Percentiles rank a stretch among this genome's conserved stretches.
Conservation (phyloP, 306 rosid genomes). For the apple (Malus domestica) region DNA sequence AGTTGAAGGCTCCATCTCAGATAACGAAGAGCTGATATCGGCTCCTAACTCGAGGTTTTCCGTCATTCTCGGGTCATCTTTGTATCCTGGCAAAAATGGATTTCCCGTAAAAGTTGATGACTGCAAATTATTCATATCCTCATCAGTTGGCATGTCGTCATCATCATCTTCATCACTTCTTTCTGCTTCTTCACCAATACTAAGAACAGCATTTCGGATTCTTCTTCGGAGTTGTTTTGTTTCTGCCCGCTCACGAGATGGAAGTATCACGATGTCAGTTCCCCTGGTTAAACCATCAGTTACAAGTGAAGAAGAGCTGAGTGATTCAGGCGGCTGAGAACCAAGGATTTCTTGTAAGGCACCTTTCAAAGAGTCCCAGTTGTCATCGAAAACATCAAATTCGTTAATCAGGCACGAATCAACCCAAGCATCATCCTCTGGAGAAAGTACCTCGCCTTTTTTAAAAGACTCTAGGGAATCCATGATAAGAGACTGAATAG, state of each 20-base stretch:
- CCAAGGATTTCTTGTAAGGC: constrained; percentile 52
- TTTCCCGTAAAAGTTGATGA: constrained; percentile 34
- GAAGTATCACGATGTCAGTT: constrained; percentile 21
- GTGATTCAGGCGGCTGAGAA: constrained; percentile 29
- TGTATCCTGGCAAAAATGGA: constrained; percentile 72
- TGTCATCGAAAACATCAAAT: constrained; percentile 21
- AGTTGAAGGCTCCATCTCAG: constrained; percentile 29
- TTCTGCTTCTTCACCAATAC: constrained; percentile 13
- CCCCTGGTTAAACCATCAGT: constrained; percentile 5
- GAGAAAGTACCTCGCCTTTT: constrained; percentile 25
- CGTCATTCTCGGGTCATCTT: constrained; percentile 26
- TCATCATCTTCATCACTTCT: constrained; percentile 14
- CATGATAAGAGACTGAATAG: constrained; percentile 2
- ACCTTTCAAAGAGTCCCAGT: constrained; percentile 46
- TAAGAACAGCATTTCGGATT: constrained; percentile 8
- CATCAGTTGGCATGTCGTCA: constrained; percentile 12
- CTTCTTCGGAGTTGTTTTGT: neutral
- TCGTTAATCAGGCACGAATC: constrained; percentile 56
- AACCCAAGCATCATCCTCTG: constrained; percentile 67
- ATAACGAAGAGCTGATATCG: constrained; percentile 10
- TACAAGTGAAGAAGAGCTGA: neutral
- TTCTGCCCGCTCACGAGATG: constrained; percentile 13
- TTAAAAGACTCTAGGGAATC: neutral
- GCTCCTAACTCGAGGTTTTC: constrained; percentile 7
- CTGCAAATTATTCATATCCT: constrained; percentile 11